phyloP scores from a whole-genome alignment of 78 protist species.

The Neovahlkampfia damariscottae region DNA sequence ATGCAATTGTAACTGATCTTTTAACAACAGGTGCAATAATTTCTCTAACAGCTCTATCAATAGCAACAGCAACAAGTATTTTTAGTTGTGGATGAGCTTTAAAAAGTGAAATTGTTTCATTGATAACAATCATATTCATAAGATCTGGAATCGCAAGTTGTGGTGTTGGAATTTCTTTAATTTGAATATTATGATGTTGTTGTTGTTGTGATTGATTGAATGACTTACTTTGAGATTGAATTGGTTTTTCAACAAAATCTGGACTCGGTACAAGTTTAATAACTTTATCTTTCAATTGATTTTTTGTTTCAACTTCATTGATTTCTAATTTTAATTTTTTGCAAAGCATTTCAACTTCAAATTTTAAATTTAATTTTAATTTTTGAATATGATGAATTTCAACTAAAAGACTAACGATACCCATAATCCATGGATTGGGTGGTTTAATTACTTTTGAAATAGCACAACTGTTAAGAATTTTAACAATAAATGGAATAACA shows the following conservation, averaged over 20 bases:
- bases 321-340: conserved; percentile 35
- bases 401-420: conserved; percentile 57
- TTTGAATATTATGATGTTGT: not conserved
- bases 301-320: not conserved
- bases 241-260: not conserved
- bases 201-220: not conserved
- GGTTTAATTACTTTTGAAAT: conserved; percentile 61
- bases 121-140: not conserved
- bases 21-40: conserved; percentile 83
- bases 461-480: conserved; percentile 61
- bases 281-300: not conserved
- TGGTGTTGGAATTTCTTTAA: not conserved
- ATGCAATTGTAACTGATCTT: conserved; percentile 74
- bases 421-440: conserved; percentile 94
- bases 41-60: conserved; percentile 3
- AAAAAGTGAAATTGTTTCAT: not conserved
- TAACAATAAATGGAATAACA: conserved; percentile 85
- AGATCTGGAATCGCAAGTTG: not conserved
- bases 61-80: not conserved
- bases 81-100: not conserved
- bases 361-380: conserved; percentile 73
- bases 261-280: not conserved
- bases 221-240: not conserved
- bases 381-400: conserved; percentile 68
- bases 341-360: conserved; percentile 88